phyloP scores from a whole-genome alignment of 129 eudicot genomes.

The Solidago caesia region DNA sequence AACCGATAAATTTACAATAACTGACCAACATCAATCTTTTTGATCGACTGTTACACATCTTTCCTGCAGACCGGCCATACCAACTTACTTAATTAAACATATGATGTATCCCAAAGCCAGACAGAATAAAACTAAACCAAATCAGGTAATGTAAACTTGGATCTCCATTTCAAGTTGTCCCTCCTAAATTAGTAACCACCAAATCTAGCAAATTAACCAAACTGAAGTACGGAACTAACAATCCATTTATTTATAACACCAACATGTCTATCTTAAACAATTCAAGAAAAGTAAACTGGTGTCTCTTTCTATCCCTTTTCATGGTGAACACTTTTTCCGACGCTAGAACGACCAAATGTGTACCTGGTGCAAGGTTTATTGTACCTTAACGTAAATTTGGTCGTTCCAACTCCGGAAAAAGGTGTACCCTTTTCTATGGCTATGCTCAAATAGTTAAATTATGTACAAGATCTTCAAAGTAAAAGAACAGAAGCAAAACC shows the following conservation, averaged over 20 bases:
- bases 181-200: conserved; percentile 21
- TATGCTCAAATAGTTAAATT: conserved; percentile 35
- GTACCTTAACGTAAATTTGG: conserved; percentile 10
- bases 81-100: background rate
- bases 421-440: conserved; percentile 27
- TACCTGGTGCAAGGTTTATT: conserved; percentile 3
- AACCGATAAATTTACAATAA: no score
- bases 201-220: background rate
- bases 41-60: no score
- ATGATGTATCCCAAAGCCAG: background rate
- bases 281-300: conserved; percentile 15
- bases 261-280: conserved; percentile 29
- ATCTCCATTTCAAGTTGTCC: background rate
- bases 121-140: background rate
- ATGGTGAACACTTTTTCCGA: conserved; percentile 16
- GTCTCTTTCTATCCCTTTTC: conserved; percentile 25
- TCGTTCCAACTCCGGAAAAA: conserved; percentile 22
- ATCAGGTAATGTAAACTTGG: background rate
- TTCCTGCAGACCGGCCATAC: no score
- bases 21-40: no score
- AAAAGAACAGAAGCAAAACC: conserved; percentile 4
- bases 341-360: conserved; percentile 16
- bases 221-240: background rate
- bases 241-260: conserved; percentile 27
- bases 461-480: conserved; percentile 33